Evolutionary conservation across 163 green algal species (phyloP).

Genomic region (Smithsoniella earleae): DNA sequence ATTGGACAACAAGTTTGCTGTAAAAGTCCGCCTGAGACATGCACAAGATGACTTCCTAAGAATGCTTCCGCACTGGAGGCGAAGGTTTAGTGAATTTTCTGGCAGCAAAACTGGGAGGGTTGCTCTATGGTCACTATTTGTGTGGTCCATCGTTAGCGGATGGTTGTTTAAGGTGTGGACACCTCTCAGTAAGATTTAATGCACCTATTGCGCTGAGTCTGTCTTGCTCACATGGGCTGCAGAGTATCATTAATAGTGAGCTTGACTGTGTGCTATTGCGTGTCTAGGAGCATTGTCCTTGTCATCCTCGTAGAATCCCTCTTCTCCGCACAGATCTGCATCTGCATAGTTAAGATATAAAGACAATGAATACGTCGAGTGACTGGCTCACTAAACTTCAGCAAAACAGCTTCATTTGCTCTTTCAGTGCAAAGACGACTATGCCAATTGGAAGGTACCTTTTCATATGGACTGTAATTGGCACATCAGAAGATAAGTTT

Average conservation of each 20-base stretch:
- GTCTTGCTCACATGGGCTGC: too few species aligned
- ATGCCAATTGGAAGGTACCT: too few species aligned
- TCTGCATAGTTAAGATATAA: too few species aligned
- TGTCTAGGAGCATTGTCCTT: neutral
- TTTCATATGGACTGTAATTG: too few species aligned
- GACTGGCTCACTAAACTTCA: too few species aligned
- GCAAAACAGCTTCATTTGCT: too few species aligned
- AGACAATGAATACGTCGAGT: too few species aligned
- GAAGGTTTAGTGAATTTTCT: slow-evolving; percentile 19
- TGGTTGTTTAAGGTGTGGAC: slow-evolving; percentile 2
- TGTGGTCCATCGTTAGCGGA: slow-evolving; percentile 3
- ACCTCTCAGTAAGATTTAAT: neutral
- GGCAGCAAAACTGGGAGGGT: neutral
- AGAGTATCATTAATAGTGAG: too few species aligned
- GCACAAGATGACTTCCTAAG: neutral
- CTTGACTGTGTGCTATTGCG: neutral
- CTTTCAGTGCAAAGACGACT: too few species aligned
- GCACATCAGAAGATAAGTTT: too few species aligned
- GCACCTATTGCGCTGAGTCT: neutral
- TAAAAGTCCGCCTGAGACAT: neutral
- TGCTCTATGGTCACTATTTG: neutral
- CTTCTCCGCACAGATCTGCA: too few species aligned
- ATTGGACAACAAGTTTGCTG: slow-evolving; percentile 9
- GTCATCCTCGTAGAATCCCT: too few species aligned
- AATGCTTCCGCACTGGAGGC: slow-evolving; percentile 18